These are phyloP conservation scores for Rosa persica DNA, from an alignment of 306 rosid species.

Conservation along the genomic window DNA sequence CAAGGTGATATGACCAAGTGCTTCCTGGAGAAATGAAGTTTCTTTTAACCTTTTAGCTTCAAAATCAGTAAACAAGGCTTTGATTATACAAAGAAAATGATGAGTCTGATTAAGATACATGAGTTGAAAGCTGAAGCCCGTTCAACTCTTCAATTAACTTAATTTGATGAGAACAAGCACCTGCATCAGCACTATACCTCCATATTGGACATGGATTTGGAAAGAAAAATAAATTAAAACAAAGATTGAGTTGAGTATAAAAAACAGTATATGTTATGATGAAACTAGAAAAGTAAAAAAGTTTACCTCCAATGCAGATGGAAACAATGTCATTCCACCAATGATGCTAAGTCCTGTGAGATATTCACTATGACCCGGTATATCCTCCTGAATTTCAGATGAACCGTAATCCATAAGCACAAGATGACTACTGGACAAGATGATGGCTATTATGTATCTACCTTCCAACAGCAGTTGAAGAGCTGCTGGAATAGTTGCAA, in stretches of 20 bases:
- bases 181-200: background rate
- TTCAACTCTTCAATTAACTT: background rate
- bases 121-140: constrained; percentile 4
- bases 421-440: constrained; percentile 63
- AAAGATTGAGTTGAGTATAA: background rate
- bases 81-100: background rate
- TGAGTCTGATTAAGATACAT: constrained; percentile 5
- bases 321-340: constrained; percentile 96
- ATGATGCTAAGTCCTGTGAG: constrained; percentile 93
- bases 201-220: background rate
- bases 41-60: no score
- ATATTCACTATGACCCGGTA: constrained; percentile 86
- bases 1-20: background rate
- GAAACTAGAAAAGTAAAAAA: background rate
- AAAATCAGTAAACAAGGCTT: background rate
- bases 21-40: background rate
- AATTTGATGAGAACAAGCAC: background rate
- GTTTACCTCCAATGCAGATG: constrained; percentile 85
- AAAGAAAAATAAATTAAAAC: background rate
- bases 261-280: background rate
- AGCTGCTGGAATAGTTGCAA: constrained; percentile 83
- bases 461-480: constrained; percentile 79
- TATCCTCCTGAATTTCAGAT: constrained; percentile 80
- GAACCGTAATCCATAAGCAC: constrained; percentile 77
- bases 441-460: constrained; percentile 59